Percentiles rank a stretch among this genome's conserved stretches.
Evolutionary conservation across 345 rosid genomes (phyloP).

Genomic region (Boechera divaricarpa): DNA sequence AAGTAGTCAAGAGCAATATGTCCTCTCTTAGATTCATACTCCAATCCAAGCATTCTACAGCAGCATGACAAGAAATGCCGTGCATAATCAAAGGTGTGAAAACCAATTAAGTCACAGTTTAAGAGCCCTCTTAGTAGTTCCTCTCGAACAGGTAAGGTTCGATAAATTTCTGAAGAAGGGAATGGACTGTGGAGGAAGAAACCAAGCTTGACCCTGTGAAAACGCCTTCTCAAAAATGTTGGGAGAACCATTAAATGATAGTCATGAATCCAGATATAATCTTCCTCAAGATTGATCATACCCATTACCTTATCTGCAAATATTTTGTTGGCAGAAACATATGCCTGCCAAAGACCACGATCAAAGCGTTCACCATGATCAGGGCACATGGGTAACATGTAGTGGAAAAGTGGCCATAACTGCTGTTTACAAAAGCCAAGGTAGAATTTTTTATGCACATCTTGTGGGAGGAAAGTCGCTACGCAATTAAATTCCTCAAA

Average conservation of each 20-base stretch:
- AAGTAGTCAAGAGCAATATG: slow-evolving; percentile 58
- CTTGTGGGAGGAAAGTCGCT: slow-evolving; percentile 56
- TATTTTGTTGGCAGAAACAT: slow-evolving; percentile 57
- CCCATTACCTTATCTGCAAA: slow-evolving; percentile 58
- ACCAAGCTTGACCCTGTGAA: slow-evolving; percentile 55
- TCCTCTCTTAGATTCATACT: slow-evolving; percentile 59
- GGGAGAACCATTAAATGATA: slow-evolving; percentile 61
- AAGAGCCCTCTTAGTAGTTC: slow-evolving; percentile 52
- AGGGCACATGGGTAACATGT: slow-evolving; percentile 58
- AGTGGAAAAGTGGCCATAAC: slow-evolving; percentile 60
- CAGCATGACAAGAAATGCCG: slow-evolving; percentile 59
- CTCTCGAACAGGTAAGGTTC: slow-evolving; percentile 56
- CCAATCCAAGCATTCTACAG: slow-evolving; percentile 58
- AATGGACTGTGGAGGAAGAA: slow-evolving; percentile 62
- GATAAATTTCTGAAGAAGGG: slow-evolving; percentile 58
- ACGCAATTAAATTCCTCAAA: slow-evolving; percentile 54
- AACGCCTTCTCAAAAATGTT: slow-evolving; percentile 53
- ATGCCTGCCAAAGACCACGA: slow-evolving; percentile 53
- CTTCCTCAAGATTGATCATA: slow-evolving; percentile 52
- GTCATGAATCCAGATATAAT: slow-evolving; percentile 61
- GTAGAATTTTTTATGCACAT: slow-evolving; percentile 52
- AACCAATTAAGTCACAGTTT: slow-evolving; percentile 58
- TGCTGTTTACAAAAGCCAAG: slow-evolving; percentile 58
- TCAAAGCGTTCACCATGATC: slow-evolving; percentile 55
- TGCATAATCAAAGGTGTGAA: slow-evolving; percentile 60